Evolutionary conservation across 2,329 filamentous ascomycete species (phyloP).

Genomic region (Huntiella bhutanensis): DNA sequence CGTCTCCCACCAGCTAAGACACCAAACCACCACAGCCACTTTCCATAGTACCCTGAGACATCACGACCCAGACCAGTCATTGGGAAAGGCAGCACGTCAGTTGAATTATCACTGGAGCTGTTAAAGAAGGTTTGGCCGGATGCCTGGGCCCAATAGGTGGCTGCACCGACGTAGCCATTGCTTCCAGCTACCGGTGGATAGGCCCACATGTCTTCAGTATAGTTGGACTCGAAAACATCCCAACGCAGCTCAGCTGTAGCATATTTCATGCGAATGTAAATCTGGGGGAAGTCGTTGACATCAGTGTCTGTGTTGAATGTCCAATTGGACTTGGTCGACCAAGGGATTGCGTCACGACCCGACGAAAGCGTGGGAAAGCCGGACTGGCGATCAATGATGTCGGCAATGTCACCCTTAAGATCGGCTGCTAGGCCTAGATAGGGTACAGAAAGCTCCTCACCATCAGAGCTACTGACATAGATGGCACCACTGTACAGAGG

Average conservation of each 20-base stretch:
- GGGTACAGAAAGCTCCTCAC: conserved; percentile 23
- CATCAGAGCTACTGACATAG: conserved; percentile 21
- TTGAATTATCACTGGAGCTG: not conserved
- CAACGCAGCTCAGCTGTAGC: conserved; percentile 20
- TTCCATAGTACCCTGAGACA: conserved; percentile 15
- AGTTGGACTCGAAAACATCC: conserved; percentile 22
- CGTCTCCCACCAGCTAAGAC: conserved; percentile 16
- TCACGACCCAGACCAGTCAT: conserved; percentile 14
- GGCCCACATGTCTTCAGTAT: conserved; percentile 22
- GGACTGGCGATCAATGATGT: not conserved
- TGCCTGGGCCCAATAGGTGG: conserved; percentile 13
- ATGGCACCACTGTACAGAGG: conserved; percentile 28
- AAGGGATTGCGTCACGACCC: not conserved
- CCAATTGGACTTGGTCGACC: not conserved
- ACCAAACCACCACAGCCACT: conserved; percentile 15
- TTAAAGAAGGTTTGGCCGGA: conserved; percentile 3
- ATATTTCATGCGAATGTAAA: conserved; percentile 16
- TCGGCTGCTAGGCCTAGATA: conserved; percentile 17
- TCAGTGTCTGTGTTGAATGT: not conserved
- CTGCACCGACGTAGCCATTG: conserved; percentile 24
- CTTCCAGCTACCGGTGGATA: conserved; percentile 21
- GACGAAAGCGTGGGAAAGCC: not conserved
- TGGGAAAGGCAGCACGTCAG: conserved; percentile 5
- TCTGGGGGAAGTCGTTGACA: conserved; percentile 13
- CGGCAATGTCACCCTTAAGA: conserved; percentile 1